A percentile compares a stretch with the other conserved stretches of the same genome.
These are phyloP conservation scores for Pythium chondricola DNA, from an alignment of 352 stramenopile species.

Conservation along the genomic window DNA sequence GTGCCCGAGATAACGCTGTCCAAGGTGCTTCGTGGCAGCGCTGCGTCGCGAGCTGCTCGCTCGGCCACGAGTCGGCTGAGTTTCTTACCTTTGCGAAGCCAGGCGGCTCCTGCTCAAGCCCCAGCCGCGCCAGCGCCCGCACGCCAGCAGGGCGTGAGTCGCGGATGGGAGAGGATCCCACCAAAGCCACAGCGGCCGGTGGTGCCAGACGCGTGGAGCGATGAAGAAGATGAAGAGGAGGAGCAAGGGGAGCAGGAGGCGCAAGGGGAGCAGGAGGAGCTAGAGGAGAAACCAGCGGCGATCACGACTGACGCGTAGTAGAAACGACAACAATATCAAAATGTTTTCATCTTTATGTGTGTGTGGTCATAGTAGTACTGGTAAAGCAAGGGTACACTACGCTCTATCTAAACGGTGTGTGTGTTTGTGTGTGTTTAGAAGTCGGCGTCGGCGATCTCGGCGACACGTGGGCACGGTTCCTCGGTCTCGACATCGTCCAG, in stretches of 20 bases:
- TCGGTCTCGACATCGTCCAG: slow-evolving; percentile 12
- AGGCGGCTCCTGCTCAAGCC: too few species aligned
- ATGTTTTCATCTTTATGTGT: too few species aligned
- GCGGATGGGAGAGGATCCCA: slow-evolving; percentile 72
- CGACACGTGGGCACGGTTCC: background rate
- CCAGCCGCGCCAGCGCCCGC: slow-evolving; percentile 11
- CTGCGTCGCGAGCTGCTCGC: slow-evolving; percentile 17
- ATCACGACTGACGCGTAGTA: too few species aligned
- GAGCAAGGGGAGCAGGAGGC: slow-evolving; percentile 6
- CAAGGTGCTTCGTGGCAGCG: slow-evolving; percentile 26
- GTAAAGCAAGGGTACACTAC: too few species aligned
- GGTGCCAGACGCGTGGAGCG: slow-evolving; percentile 70
- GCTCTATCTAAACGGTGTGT: too few species aligned
- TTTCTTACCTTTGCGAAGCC: slow-evolving; percentile 45
- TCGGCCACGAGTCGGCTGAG: slow-evolving; percentile 41
- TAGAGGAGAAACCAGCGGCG: too few species aligned
- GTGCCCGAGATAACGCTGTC: slow-evolving; percentile 58
- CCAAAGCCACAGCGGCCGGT: slow-evolving; percentile 27
- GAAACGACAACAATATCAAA: too few species aligned
- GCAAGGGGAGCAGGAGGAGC: too few species aligned
- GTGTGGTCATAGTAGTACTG: too few species aligned
- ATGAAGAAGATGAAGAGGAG: slow-evolving; percentile 5
- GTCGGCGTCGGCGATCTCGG: background rate
- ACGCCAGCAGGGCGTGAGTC: slow-evolving; percentile 26
- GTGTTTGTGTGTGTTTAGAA: slow-evolving; percentile 2